Base-by-base conservation (phyloP, 2,329 filamentous ascomycete species). In the Fusarium compactum region DNA sequence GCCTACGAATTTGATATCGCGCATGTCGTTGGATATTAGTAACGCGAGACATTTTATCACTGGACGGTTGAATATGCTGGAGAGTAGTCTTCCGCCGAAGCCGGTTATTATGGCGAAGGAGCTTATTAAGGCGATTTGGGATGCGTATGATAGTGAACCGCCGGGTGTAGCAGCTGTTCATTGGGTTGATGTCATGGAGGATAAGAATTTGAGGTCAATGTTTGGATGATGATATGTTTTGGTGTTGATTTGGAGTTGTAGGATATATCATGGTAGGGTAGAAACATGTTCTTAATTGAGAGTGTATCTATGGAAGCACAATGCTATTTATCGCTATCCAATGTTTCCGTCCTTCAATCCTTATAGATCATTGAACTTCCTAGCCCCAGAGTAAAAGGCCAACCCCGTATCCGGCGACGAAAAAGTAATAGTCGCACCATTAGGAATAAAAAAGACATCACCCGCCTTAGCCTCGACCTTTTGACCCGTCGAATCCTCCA, bases 371-470 rank as follows among this genome's bases (percentile, higher is more conserved):
- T 67, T 77, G 43, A 78, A 74, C 65, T 80, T 80, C 50, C 82
- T 75, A 71, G 82, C 81, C 2, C 84, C 83, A 27, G 76, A 77
- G 75, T 83, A 91, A 71, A 91, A 91, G 2, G 85, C 89, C 73
- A 91, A 77, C 0, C 89, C 89, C 72, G 87, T 88, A 62, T 86
- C 84, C 38, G 85, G 82, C 14, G 89, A 91, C 4, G 83, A 86
- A 67, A 92, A 92, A 0, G 89, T 91, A 71, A 92, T 90, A 65
- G 85, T 90, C 3, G 84, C 78, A 3, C 90, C 90, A 78, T 88
- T 89, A 67, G 89, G 89, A 75, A 92, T 92, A 77, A 88, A 89
- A 72, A 92, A 91, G 50, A 91, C 88, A 77, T 92, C 90, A 0
- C 90, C 90, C 10, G 86, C 83, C 32, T 80, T 83, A 11, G 87